Percentiles rank a stretch among this genome's conserved stretches.
Conservation (phyloP, 202 grass and related monocot species). For the Eragrostis tef region DNA sequence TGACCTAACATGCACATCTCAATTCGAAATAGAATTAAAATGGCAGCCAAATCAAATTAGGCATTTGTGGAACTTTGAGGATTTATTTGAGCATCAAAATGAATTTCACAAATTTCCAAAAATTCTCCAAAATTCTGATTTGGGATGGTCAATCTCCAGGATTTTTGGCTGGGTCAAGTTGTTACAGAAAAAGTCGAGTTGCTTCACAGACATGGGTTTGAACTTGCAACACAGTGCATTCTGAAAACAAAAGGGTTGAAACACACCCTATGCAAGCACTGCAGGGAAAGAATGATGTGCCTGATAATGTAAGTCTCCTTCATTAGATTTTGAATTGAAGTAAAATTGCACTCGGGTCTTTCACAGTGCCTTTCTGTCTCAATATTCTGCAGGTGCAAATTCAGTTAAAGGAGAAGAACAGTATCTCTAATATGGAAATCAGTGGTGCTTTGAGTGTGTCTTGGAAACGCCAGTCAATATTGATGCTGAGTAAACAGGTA, state of each 20-base stretch:
- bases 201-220: too few species aligned
- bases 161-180: too few species aligned
- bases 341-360: background rate
- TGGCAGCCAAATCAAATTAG: too few species aligned
- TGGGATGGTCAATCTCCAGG: too few species aligned
- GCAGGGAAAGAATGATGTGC: conserved; percentile 3
- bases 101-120: too few species aligned
- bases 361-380: background rate
- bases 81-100: too few species aligned
- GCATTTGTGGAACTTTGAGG: too few species aligned
- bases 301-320: conserved; percentile 32
- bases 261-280: conserved; percentile 24
- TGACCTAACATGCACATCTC: too few species aligned
- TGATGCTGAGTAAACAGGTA: background rate
- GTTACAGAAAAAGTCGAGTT: too few species aligned
- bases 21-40: too few species aligned
- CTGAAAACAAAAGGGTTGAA: conserved; percentile 16
- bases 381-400: conserved; percentile 14
- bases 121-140: too few species aligned
- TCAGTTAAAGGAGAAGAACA: conserved; percentile 12
- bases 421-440: conserved; percentile 4
- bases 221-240: conserved; percentile 10
- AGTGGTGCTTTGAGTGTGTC: background rate
- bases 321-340: background rate
- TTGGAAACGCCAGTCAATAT: background rate